Percentiles rank a stretch among this genome's conserved stretches.
Conservation (phyloP, 2,329 filamentous ascomycete species). For the Chrysoporthe cubensis region DNA sequence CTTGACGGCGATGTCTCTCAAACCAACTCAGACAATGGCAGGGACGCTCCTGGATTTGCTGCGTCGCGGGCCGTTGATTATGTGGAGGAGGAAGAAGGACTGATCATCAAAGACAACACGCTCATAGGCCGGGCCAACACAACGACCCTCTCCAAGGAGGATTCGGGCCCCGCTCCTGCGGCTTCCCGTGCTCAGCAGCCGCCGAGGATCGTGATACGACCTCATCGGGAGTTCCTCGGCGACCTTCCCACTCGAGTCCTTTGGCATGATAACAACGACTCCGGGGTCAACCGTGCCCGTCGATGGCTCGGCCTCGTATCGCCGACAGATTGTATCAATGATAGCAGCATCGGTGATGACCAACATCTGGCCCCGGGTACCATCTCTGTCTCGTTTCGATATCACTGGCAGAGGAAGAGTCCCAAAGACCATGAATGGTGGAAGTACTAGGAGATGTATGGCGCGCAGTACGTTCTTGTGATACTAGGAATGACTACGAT, state of each 20-base stretch:
- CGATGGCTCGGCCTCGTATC: background rate
- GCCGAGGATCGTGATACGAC: background rate
- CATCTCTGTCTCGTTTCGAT: background rate
- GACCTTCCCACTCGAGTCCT: background rate
- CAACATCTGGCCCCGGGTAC: no score
- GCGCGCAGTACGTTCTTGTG: background rate
- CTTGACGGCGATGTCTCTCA: no score
- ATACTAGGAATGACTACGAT: background rate
- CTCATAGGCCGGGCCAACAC: no score
- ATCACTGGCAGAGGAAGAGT: background rate
- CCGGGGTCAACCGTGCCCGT: background rate
- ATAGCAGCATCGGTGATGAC: background rate
- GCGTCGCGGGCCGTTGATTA: no score
- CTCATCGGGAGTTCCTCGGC: background rate
- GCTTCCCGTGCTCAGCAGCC: background rate
- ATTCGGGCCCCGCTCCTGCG: no score
- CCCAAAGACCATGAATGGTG: background rate
- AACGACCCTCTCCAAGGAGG: no score
- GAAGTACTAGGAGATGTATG: background rate
- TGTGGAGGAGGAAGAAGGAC: no score
- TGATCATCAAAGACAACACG: no score
- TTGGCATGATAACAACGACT: background rate
- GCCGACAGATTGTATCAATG: background rate
- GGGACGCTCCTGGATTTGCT: no score
- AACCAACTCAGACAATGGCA: no score